phyloP scores from a whole-genome alignment of 495 filamentous ascomycete genomes.

The Amniculicola lignicola region DNA sequence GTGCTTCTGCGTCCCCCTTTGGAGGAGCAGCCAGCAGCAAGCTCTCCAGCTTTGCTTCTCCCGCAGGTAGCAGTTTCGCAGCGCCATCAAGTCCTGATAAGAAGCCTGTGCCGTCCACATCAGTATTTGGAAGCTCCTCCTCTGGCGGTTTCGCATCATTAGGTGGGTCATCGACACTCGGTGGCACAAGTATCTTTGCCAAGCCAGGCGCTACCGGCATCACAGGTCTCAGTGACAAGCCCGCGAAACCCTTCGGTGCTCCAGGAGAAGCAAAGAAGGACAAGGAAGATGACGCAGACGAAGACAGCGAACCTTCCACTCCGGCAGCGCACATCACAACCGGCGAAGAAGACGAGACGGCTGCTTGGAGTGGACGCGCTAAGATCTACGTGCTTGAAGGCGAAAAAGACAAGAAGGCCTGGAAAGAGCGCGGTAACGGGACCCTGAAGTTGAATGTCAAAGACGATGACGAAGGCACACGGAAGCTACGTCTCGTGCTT shows the following conservation, averaged over 20 bases:
- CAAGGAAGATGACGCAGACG: constrained; percentile 49
- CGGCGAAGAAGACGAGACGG: constrained; percentile 65
- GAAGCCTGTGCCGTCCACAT: too few species aligned
- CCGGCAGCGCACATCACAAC: constrained; percentile 58
- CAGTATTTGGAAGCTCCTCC: too few species aligned
- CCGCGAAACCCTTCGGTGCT: constrained; percentile 69
- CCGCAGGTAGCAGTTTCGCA: too few species aligned
- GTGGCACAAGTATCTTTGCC: constrained; percentile 62
- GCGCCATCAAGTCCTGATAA: too few species aligned
- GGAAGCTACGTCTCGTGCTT: constrained; percentile 68
- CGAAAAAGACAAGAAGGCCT: constrained; percentile 56
- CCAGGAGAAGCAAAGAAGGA: constrained; percentile 45
- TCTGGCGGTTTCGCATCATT: constrained; percentile 52
- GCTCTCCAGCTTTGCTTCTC: constrained; percentile 20
- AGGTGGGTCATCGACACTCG: constrained; percentile 39
- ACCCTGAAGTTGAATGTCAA: constrained; percentile 71
- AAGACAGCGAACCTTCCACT: constrained; percentile 45
- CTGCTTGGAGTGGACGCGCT: constrained; percentile 61
- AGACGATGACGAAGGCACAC: background rate
- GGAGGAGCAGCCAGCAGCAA: constrained; percentile 37
- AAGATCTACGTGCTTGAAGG: constrained; percentile 68
- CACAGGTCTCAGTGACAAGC: constrained; percentile 53
- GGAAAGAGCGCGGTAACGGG: constrained; percentile 84
- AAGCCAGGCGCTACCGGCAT: constrained; percentile 56
- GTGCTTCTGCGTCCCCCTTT: constrained; percentile 52